phyloP scores from a whole-genome alignment of 2,329 filamentous ascomycete genomes.

The Xylariaceae sp. region DNA sequence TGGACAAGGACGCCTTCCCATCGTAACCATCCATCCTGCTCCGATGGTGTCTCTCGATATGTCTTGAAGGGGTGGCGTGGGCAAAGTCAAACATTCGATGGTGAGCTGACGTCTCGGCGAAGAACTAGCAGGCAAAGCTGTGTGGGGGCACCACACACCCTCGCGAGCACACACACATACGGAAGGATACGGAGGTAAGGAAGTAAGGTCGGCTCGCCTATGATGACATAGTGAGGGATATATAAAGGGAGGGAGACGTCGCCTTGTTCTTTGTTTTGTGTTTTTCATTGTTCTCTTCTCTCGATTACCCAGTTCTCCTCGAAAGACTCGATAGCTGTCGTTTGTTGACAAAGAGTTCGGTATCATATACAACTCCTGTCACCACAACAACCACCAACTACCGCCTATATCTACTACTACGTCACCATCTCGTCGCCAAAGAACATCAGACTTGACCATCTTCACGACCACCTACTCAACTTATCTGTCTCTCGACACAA shows the following conservation, averaged over 20 bases:
- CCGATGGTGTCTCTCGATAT: slow-evolving; percentile 1
- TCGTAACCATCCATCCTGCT: slow-evolving; percentile 10
- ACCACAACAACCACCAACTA: neutral
- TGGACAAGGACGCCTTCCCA: neutral
- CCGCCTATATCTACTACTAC: neutral
- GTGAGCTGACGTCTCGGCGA: slow-evolving; percentile 14
- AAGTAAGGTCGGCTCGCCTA: neutral
- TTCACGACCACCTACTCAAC: neutral
- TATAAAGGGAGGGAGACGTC: slow-evolving; percentile 12
- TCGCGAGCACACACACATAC: neutral
- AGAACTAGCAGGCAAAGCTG: slow-evolving; percentile 5
- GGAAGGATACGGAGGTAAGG: neutral
- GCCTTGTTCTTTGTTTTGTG: neutral
- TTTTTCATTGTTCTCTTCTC: neutral
- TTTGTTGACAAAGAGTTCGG: too few species aligned
- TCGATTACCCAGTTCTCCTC: neutral
- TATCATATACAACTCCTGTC: neutral
- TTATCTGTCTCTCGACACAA: neutral
- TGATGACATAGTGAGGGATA: slow-evolving; percentile 6
- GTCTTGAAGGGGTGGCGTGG: slow-evolving; percentile 2
- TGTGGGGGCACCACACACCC: slow-evolving; percentile 12
- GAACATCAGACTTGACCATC: neutral
- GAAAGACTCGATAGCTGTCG: neutral
- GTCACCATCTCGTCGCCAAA: neutral
- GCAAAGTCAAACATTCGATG: slow-evolving; percentile 4